Evolutionary conservation across 2,329 filamentous ascomycete species (phyloP).

Genomic region (Fusarium duplospermum): DNA sequence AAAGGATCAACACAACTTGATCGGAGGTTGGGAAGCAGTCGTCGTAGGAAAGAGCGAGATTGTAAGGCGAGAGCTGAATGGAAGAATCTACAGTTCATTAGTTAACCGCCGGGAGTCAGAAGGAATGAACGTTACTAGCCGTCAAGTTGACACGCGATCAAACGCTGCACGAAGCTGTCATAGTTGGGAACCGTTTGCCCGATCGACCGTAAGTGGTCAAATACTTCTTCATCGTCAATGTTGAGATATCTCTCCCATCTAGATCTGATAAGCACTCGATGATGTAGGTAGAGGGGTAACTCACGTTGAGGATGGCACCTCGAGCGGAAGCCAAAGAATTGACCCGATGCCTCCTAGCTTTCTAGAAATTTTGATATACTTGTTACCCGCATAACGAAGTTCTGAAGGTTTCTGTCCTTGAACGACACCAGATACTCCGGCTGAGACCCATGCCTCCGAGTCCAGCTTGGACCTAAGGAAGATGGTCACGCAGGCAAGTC

Average conservation of each 20-base stretch:
- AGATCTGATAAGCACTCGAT: not conserved
- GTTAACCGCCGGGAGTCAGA: fast-evolving
- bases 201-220: constrained; percentile 43
- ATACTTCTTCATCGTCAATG: constrained; percentile 48
- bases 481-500: constrained; percentile 46
- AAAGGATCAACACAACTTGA: constrained; percentile 41
- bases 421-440: constrained; percentile 33
- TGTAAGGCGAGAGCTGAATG: constrained; percentile 32
- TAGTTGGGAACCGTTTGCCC: constrained; percentile 27
- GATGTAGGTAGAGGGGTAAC: not conserved
- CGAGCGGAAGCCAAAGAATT: constrained; percentile 48
- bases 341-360: constrained; percentile 45
- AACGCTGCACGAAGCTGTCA: constrained; percentile 35
- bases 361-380: constrained; percentile 50
- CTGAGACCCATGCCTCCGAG: constrained; percentile 31
- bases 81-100: constrained; percentile 11
- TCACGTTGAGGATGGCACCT: constrained; percentile 50
- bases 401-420: constrained; percentile 42
- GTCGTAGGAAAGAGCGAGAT: constrained; percentile 41
- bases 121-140: not conserved
- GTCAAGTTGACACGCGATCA: constrained; percentile 38
- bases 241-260: constrained; percentile 51
- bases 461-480: constrained; percentile 46
- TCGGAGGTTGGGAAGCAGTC: constrained; percentile 42
- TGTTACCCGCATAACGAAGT: constrained; percentile 47